Base-by-base conservation (phyloP, 805 yeast genomes). In the Lipomyces yamadae region DNA sequence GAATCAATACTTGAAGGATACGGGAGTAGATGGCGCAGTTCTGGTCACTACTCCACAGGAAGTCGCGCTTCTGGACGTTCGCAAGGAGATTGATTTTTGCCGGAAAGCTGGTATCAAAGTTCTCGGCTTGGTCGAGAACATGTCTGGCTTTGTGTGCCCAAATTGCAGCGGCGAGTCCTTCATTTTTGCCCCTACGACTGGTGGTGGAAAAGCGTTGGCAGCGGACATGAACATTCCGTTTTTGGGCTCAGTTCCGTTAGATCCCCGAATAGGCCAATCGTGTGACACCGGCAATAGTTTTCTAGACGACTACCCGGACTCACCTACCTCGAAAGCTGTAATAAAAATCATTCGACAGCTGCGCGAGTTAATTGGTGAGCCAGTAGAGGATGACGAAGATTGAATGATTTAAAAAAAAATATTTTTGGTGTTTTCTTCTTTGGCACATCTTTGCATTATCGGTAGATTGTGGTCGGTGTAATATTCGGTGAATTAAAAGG, bases 61-160 rank as follows among this genome's bases (percentile, higher is more conserved):
- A 77, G 98, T 94, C 29, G 96, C 99, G 0, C 80, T 95, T 53
- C 79, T 95, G 57, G 99, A 95, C 75, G 99, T 95, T 3, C 82
- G 99, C 64, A 95, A 95, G 78, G 99, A 95, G 75, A 91, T 95
- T 29, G 96, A 94, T 76, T 95, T 95, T 74, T 95, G 99, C 78
- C 83, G 87, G 55, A 95, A 95, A 77, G 98, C 98, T 1, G 88
- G 87, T 1, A 92, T 95, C 68, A 88, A 84, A 67, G 84, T 95
- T 2, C 77, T 95, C 56, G 99, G 99, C 0, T 78, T 95, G 13
- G 98, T 95, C 24, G 99, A 95, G 76, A 95, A 95, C 77, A 95
- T 95, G 99, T 86, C 97, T 7, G 99, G 99, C 2, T 95, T 95
- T 79, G 98, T 95, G 15, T 95, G 99, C 77, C 99, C 99, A 3